These are phyloP conservation scores for Amanita rimosa DNA, from an alignment of 768 basidiomycete genomes.

Conservation along the genomic window DNA sequence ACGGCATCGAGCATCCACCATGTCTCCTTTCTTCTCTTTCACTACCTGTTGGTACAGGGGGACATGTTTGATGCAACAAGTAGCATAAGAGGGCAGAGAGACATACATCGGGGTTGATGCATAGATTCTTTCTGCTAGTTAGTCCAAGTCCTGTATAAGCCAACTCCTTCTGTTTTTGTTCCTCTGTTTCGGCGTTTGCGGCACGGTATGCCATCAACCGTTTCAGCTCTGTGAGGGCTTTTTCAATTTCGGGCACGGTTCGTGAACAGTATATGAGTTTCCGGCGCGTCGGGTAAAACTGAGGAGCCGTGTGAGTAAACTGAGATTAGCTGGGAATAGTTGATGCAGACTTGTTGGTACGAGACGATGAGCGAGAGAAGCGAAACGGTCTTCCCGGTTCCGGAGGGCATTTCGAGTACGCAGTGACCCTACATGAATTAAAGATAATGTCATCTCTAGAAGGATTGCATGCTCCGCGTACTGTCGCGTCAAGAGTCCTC, in stretches of 20 bases:
- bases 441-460: background rate
- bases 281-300: conserved; percentile 88
- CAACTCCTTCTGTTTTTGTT: conserved; percentile 66
- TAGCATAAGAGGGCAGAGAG: background rate
- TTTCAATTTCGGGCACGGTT: conserved; percentile 99
- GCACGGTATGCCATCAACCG: conserved; percentile 85
- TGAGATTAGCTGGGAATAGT: conserved; percentile 1
- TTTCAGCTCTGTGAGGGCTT: conserved; percentile 91
- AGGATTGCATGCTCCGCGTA: conserved; percentile 19
- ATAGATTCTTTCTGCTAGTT: conserved; percentile 93
- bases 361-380: conserved; percentile 92
- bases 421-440: conserved; percentile 72
- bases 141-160: conserved; percentile 84
- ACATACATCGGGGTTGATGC: conserved; percentile 84
- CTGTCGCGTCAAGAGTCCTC: conserved; percentile 88
- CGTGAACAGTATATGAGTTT: conserved; percentile 99
- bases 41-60: conserved; percentile 50
- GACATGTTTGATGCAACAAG: background rate
- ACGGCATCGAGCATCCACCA: conserved; percentile 93
- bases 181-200: conserved; percentile 58
- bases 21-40: conserved; percentile 96
- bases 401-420: conserved; percentile 99
- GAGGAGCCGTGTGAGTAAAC: conserved; percentile 7
- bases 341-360: conserved; percentile 72
- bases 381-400: conserved; percentile 98